Evolutionary conservation across 2,329 filamentous ascomycete genomes (phyloP).

Genomic region (Gaeumannomyces tritici): DNA sequence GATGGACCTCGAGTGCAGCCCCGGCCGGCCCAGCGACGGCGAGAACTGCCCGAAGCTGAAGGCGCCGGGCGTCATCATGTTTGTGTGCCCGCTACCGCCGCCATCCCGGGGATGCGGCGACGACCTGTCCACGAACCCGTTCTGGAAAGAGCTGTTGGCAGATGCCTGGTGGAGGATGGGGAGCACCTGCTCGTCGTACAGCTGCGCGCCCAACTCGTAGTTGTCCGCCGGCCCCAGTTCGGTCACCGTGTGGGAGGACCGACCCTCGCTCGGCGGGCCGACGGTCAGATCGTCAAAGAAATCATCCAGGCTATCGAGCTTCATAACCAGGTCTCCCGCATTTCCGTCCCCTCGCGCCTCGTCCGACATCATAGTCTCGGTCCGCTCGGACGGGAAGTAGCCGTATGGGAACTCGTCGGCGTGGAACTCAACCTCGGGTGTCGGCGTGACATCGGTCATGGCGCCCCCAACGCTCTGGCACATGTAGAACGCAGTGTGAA

Average conservation of each 20-base stretch:
- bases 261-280: slow-evolving; percentile 51
- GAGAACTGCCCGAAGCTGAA: slow-evolving; percentile 28
- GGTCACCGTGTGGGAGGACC: slow-evolving; percentile 53
- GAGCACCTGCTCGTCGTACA: slow-evolving; percentile 89
- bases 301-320: slow-evolving; percentile 69
- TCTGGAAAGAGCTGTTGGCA: slow-evolving; percentile 74
- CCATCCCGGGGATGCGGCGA: slow-evolving; percentile 47
- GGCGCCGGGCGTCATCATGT: slow-evolving; percentile 54
- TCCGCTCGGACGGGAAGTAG: slow-evolving; percentile 68
- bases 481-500: slow-evolving; percentile 93
- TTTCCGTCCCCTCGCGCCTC: slow-evolving; percentile 63
- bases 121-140: slow-evolving; percentile 66
- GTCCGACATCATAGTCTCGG: slow-evolving; percentile 89
- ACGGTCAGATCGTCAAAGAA: slow-evolving; percentile 65
- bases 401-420: slow-evolving; percentile 78
- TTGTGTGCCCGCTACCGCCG: slow-evolving; percentile 28
- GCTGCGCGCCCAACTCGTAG: slow-evolving; percentile 65
- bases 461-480: slow-evolving; percentile 61
- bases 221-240: slow-evolving; percentile 52
- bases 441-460: slow-evolving; percentile 51
- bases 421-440: slow-evolving; percentile 87
- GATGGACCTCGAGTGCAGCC: slow-evolving; percentile 70
- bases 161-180: slow-evolving; percentile 83
- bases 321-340: slow-evolving; percentile 74
- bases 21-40: slow-evolving; percentile 40